Evolutionary conservation across 2,329 filamentous ascomycete species (phyloP).

Genomic region (Exutisphaerella laricina): DNA sequence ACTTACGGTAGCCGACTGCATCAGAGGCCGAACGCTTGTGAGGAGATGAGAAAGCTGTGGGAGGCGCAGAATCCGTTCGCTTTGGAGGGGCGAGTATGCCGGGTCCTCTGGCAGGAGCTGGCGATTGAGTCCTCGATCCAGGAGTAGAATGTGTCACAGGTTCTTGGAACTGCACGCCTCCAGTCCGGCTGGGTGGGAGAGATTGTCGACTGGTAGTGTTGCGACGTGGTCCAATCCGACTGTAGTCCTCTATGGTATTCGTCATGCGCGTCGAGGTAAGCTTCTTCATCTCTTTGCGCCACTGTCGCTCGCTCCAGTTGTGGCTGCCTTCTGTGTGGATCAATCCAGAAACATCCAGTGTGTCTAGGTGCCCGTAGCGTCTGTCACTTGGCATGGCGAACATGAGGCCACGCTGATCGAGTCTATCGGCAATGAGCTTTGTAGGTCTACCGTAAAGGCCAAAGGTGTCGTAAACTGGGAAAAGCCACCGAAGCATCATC

Average conservation of each 20-base stretch:
- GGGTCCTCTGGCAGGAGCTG: constrained; percentile 26
- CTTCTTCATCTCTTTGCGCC: constrained; percentile 85
- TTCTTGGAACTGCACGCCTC: constrained; percentile 41
- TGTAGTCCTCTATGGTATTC: constrained; percentile 23
- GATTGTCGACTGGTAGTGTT: constrained; percentile 38
- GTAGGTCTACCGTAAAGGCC: constrained; percentile 83
- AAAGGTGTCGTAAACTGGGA: constrained; percentile 92
- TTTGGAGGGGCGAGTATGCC: constrained; percentile 28
- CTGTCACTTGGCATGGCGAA: constrained; percentile 92
- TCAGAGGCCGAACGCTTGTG: constrained; percentile 49
- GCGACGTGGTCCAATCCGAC: constrained; percentile 36
- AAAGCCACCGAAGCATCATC: constrained; percentile 87
- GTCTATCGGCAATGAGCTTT: constrained; percentile 77
- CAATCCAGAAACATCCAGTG: constrained; percentile 73
- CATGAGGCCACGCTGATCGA: constrained; percentile 88
- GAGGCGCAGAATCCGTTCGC: constrained; percentile 42
- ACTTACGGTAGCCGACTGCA: constrained; percentile 40
- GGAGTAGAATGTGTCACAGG: constrained; percentile 40
- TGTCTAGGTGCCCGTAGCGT: constrained; percentile 84
- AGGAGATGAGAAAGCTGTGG: constrained; percentile 26
- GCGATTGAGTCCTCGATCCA: constrained; percentile 41
- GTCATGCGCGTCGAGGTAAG: constrained; percentile 75
- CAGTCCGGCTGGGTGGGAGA: constrained; percentile 31
- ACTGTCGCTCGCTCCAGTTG: constrained; percentile 78
- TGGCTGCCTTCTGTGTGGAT: constrained; percentile 73